phyloP scores from a whole-genome alignment of 352 stramenopile genomes.

The Phytophthora parvispora region DNA sequence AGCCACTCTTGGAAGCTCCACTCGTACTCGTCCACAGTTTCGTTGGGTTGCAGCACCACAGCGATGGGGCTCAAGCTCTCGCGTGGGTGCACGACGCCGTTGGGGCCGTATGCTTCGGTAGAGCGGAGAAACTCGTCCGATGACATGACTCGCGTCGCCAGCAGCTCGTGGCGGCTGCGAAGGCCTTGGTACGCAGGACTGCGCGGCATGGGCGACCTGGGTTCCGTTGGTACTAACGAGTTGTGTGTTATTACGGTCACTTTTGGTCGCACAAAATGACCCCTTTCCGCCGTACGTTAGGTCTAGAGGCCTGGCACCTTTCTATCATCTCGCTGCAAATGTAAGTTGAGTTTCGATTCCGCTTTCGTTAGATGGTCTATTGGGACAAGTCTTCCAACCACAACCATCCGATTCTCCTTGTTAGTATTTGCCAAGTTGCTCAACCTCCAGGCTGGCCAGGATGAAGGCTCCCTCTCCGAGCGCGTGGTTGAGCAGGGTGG shows the following conservation, averaged over 20 bases:
- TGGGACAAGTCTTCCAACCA: too few species aligned
- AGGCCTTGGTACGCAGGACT: not conserved
- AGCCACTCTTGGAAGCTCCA: not conserved
- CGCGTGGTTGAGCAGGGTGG: conserved; percentile 30
- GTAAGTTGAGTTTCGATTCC: too few species aligned
- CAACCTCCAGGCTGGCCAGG: conserved; percentile 30
- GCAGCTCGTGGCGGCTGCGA: not conserved
- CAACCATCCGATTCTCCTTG: not conserved
- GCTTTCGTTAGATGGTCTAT: too few species aligned
- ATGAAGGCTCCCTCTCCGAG: conserved; percentile 34
- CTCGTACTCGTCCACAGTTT: not conserved
- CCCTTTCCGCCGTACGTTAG: too few species aligned
- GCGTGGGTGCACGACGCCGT: not conserved
- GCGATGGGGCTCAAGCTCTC: not conserved
- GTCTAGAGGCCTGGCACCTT: not conserved
- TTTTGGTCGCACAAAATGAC: not conserved
- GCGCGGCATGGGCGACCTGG: not conserved
- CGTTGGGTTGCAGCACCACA: not conserved
- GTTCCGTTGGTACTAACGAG: not conserved
- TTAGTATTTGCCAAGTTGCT: conserved; percentile 25
- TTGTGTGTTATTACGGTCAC: too few species aligned
- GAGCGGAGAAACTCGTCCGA: not conserved
- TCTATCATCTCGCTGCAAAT: too few species aligned
- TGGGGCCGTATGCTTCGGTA: not conserved
- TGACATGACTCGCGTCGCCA: not conserved